Evolutionary conservation across 2,329 filamentous ascomycete species (phyloP).

Genomic region (Ploettnerulaceae sp.): DNA sequence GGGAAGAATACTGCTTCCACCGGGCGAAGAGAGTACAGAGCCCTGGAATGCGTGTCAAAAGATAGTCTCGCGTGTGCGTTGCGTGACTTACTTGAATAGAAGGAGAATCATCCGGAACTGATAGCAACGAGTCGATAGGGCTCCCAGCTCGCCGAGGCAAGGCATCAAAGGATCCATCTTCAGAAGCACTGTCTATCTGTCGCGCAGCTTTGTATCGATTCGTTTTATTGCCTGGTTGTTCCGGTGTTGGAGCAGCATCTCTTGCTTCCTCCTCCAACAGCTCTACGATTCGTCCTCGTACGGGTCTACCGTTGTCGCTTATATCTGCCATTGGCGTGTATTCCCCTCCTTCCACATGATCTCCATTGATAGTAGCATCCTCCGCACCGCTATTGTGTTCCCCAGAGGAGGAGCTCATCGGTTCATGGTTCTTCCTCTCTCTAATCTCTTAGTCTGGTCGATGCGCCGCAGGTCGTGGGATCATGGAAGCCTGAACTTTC

Average conservation of each 20-base stretch:
- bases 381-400: slow-evolving; percentile 56
- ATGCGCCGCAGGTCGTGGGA: slow-evolving; percentile 29
- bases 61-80: neutral
- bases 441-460: slow-evolving; percentile 13
- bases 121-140: slow-evolving; percentile 62
- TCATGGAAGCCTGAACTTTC: slow-evolving; percentile 19
- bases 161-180: slow-evolving; percentile 50
- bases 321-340: slow-evolving; percentile 46
- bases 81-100: slow-evolving; percentile 64
- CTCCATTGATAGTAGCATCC: slow-evolving; percentile 44
- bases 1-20: slow-evolving; percentile 68
- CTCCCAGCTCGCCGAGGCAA: slow-evolving; percentile 56
- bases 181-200: slow-evolving; percentile 43
- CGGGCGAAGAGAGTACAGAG: slow-evolving; percentile 59
- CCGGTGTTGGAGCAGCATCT: slow-evolving; percentile 24
- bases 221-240: slow-evolving; percentile 35
- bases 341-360: slow-evolving; percentile 28
- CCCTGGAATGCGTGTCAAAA: slow-evolving; percentile 40
- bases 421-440: slow-evolving; percentile 31
- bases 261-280: slow-evolving; percentile 30
- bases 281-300: slow-evolving; percentile 25
- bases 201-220: slow-evolving; percentile 31
- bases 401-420: slow-evolving; percentile 64
- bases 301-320: slow-evolving; percentile 26
- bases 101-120: slow-evolving; percentile 76